These are phyloP conservation scores for Colletotrichum tamarilloi DNA, from an alignment of 2,329 filamentous ascomycete genomes.

Conservation along the genomic window DNA sequence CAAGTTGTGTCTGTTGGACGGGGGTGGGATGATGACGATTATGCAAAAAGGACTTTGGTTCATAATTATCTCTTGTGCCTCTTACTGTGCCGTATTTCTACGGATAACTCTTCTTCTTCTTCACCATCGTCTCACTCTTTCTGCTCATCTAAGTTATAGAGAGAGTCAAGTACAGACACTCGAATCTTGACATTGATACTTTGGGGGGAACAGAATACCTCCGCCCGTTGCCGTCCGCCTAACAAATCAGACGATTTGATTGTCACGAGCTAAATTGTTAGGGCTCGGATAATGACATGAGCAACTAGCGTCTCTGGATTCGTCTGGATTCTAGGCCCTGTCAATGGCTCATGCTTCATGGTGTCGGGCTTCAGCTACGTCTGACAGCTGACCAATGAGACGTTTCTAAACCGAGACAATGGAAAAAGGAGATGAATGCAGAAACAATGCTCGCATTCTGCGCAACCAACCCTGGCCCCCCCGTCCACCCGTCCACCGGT, in stretches of 20 bases:
- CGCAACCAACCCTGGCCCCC: neutral
- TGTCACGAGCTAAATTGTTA: constrained; percentile 16
- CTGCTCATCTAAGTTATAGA: no score
- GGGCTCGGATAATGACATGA: constrained; percentile 34
- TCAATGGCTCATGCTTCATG: neutral
- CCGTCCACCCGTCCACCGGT: no score
- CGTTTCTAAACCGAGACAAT: neutral
- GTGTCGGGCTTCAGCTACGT: constrained; percentile 6
- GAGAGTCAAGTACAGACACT: no score
- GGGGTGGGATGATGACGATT: neutral
- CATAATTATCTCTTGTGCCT: neutral
- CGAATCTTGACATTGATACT: no score
- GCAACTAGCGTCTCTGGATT: constrained; percentile 13
- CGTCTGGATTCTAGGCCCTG: constrained; percentile 23
- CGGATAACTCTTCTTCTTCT: neutral
- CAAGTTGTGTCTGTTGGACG: neutral
- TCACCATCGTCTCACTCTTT: neutral
- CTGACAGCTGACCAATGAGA: constrained; percentile 12
- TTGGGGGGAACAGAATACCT: neutral
- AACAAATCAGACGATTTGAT: constrained; percentile 21
- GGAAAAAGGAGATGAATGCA: neutral
- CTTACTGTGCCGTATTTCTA: neutral
- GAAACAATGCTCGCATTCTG: constrained; percentile 20
- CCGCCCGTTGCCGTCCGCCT: neutral
- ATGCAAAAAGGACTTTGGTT: neutral